Percentiles rank a stretch among this genome's conserved stretches.
phyloP scores from a whole-genome alignment of 2,329 filamentous ascomycete species.

The Dactylellina drechsleri region DNA sequence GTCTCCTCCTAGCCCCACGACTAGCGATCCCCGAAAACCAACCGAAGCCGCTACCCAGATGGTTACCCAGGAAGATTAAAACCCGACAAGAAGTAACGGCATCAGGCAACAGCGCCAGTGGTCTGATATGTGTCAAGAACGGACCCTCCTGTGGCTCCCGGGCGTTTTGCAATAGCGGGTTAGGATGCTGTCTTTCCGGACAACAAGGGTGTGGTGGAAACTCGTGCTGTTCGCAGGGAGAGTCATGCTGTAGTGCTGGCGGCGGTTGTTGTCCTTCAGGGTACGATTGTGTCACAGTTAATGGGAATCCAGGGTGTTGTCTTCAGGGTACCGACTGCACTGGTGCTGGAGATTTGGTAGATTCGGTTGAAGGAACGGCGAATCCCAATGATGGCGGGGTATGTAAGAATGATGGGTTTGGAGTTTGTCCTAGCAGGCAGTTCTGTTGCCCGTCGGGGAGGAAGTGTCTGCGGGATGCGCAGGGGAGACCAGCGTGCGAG shows the following conservation, averaged over 20 bases:
- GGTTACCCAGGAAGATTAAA: conserved; percentile 41
- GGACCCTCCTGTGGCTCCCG: conserved; percentile 42
- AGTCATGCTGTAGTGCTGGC: conserved; percentile 33
- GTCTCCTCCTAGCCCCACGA: conserved; percentile 1
- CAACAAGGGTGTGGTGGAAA: conserved; percentile 44
- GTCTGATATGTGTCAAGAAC: conserved; percentile 34
- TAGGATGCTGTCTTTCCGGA: conserved; percentile 42
- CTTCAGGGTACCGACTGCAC: conserved; percentile 35
- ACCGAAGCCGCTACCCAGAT: conserved; percentile 39
- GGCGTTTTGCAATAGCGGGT: conserved; percentile 39
- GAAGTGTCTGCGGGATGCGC: conserved; percentile 44
- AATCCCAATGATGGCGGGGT: conserved; percentile 38
- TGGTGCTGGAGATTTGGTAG: conserved; percentile 31
- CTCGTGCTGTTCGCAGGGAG: conserved; percentile 42
- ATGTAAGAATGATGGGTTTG: conserved; percentile 44
- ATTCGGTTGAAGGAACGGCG: conserved; percentile 38
- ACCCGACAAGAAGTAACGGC: conserved; percentile 16
- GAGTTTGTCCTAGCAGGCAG: conserved; percentile 46
- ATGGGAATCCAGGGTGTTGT: conserved; percentile 40
- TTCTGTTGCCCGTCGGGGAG: conserved; percentile 50
- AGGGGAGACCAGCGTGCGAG: conserved; percentile 39
- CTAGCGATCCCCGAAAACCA: conserved; percentile 22
- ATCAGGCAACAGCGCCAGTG: conserved; percentile 11
- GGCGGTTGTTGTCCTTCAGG: conserved; percentile 49
- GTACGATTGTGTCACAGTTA: conserved; percentile 41